Conservation (phyloP, 1,139 yeast genomes). For the Magnusiomyces ingens region DNA sequence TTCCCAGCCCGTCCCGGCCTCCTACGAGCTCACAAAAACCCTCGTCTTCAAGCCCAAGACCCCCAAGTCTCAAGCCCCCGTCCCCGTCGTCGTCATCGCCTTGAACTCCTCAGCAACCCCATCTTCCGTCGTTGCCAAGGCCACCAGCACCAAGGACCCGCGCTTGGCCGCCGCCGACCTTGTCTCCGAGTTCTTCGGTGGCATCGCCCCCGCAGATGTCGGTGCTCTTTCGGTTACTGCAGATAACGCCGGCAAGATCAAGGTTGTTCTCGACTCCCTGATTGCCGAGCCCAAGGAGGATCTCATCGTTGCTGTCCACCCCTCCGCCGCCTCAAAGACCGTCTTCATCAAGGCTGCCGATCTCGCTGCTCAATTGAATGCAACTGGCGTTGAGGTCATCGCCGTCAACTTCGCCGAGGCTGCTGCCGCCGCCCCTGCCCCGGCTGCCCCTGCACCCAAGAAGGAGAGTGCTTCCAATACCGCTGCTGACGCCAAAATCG, state of each 20-base stretch:
- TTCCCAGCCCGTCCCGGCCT: conserved; percentile 15
- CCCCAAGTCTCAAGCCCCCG: conserved; percentile 73
- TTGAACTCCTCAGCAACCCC: conserved; percentile 64
- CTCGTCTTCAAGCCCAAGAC: conserved; percentile 89
- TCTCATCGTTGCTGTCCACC: conserved; percentile 43
- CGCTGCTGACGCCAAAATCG: conserved; percentile 43
- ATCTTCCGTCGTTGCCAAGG: conserved; percentile 53
- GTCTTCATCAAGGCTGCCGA: conserved; percentile 46
- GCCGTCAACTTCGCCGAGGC: conserved; percentile 54
- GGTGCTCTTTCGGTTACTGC: conserved; percentile 26
- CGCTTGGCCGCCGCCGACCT: conserved; percentile 81
- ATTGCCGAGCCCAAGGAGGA: conserved; percentile 39
- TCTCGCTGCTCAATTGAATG: conserved; percentile 50
- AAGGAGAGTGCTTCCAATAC: no score
- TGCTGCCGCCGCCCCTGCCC: conserved; percentile 33
- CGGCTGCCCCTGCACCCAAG: conserved; percentile 10
- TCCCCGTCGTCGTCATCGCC: conserved; percentile 78
- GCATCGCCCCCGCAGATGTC: conserved; percentile 46
- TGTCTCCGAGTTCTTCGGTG: conserved; percentile 57
- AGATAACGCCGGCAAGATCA: conserved; percentile 42
- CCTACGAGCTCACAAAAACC: conserved; percentile 46
- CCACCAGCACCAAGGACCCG: conserved; percentile 75
- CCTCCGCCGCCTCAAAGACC: conserved; percentile 55
- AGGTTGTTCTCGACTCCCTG: conserved; percentile 56
- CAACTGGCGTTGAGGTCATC: conserved; percentile 51